Conservation (phyloP, 164 flowering plant genomes). For the Pachysandra terminalis region DNA sequence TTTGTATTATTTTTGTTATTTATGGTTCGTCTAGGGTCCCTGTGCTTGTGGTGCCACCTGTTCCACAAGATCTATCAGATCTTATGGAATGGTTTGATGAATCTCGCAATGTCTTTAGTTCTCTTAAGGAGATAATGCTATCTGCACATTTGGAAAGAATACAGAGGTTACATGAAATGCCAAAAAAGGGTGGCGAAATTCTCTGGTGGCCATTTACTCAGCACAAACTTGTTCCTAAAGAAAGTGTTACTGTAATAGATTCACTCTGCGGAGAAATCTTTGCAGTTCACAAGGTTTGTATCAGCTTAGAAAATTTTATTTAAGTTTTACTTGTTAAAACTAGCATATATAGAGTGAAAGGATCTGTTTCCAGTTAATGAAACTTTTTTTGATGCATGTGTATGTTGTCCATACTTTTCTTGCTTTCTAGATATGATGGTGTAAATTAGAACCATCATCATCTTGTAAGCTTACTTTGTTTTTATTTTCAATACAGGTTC, state of each 20-base stretch:
- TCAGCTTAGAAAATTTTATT: too few species aligned
- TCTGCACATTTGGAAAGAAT: slow-evolving; percentile 51
- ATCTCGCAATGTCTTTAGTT: slow-evolving; percentile 49
- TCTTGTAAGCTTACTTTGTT: slow-evolving; percentile 5
- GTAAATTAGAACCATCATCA: neutral
- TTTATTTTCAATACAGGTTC: slow-evolving; percentile 26
- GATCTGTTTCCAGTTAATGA: neutral
- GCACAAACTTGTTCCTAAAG: slow-evolving; percentile 74
- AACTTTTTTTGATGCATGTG: neutral
- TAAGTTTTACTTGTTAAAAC: neutral
- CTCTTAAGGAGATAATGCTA: slow-evolving; percentile 59
- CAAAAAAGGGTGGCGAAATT: slow-evolving; percentile 59
- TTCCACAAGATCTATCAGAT: slow-evolving; percentile 70
- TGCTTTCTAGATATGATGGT: neutral
- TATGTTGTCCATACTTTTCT: neutral
- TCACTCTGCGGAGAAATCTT: slow-evolving; percentile 96
- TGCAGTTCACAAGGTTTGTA: slow-evolving; percentile 82
- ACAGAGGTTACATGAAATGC: slow-evolving; percentile 59
- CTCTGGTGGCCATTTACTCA: slow-evolving; percentile 99
- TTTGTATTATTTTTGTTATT: slow-evolving; percentile 6
- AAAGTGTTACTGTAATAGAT: slow-evolving; percentile 84
- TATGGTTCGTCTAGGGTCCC: slow-evolving; percentile 51
- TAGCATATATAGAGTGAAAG: neutral
- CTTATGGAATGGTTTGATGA: slow-evolving; percentile 81
- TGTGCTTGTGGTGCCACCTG: slow-evolving; percentile 75